Conservation (phyloP, 306 rosid species). For the Luffa aegyptiaca region DNA sequence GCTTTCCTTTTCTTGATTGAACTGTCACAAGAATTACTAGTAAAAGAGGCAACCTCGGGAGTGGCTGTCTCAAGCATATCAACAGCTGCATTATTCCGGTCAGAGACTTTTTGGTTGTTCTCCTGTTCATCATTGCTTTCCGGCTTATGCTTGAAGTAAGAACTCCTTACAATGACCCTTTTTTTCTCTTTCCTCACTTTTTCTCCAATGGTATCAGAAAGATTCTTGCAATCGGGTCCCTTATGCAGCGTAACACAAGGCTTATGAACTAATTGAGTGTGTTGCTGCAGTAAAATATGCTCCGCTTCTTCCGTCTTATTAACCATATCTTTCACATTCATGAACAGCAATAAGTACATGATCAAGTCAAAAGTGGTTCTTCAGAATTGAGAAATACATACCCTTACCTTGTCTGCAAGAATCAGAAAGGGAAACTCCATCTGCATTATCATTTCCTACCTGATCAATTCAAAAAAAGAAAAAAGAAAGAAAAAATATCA, state of each 20-base stretch:
- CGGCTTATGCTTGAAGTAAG: conserved; percentile 50
- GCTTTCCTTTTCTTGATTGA: conserved; percentile 46
- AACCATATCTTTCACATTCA: conserved; percentile 22
- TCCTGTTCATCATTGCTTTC: conserved; percentile 25
- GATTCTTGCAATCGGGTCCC: conserved; percentile 29
- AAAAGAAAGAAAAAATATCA: conserved; percentile 11
- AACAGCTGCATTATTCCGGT: conserved; percentile 15
- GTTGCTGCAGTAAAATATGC: conserved; percentile 39
- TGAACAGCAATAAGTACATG: conserved; percentile 14
- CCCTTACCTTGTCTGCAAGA: conserved; percentile 39
- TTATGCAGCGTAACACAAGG: conserved; percentile 52
- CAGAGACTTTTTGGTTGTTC: conserved; percentile 15
- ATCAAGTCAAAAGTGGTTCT: background rate
- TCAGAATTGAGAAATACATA: conserved; percentile 9
- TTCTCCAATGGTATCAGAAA: conserved; percentile 27
- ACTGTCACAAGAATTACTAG: conserved; percentile 21
- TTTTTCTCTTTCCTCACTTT: conserved; percentile 36
- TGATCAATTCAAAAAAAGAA: background rate
- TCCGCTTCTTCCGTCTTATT: conserved; percentile 29
- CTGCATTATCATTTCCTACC: conserved; percentile 27
- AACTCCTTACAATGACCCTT: conserved; percentile 61
- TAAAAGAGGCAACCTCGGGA: conserved; percentile 21
- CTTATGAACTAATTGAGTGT: conserved; percentile 57
- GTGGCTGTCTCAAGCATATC: conserved; percentile 16
- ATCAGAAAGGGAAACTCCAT: conserved; percentile 20